Evolutionary conservation across 129 eudicot species (phyloP).

Genomic region (Deinandra increscens): DNA sequence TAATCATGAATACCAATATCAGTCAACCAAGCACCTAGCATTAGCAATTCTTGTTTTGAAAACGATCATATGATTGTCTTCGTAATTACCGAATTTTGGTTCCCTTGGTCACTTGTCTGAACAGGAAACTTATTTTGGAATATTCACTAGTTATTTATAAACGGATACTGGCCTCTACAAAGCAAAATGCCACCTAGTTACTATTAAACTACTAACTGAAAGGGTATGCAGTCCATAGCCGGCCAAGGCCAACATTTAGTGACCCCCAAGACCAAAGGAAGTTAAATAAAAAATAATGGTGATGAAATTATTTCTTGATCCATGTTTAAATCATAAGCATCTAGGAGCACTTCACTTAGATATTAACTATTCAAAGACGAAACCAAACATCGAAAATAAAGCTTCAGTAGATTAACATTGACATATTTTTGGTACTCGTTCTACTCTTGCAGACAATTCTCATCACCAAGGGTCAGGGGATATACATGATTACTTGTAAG

Average conservation of each 20-base stretch:
- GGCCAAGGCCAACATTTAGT: constrained; percentile 4
- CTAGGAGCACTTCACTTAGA: too few species aligned
- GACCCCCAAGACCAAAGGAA: background rate
- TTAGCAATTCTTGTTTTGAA: background rate
- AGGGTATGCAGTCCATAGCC: background rate
- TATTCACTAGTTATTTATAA: background rate
- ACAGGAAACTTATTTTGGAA: background rate
- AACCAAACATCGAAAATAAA: too few species aligned
- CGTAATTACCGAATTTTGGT: background rate
- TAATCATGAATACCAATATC: too few species aligned
- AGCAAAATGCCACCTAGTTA: background rate
- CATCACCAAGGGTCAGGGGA: background rate
- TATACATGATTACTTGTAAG: background rate
- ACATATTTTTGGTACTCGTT: too few species aligned
- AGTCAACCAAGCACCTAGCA: background rate
- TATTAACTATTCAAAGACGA: too few species aligned
- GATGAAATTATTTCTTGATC: background rate
- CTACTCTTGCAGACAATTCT: background rate
- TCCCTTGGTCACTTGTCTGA: background rate
- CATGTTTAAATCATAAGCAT: background rate
- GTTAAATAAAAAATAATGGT: background rate
- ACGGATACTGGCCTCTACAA: background rate
- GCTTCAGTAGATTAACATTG: too few species aligned
- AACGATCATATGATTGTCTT: background rate
- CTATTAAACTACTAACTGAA: background rate